Base-by-base conservation (phyloP, 2,329 filamentous ascomycete genomes). In the Colletotrichum orchidophilum region DNA sequence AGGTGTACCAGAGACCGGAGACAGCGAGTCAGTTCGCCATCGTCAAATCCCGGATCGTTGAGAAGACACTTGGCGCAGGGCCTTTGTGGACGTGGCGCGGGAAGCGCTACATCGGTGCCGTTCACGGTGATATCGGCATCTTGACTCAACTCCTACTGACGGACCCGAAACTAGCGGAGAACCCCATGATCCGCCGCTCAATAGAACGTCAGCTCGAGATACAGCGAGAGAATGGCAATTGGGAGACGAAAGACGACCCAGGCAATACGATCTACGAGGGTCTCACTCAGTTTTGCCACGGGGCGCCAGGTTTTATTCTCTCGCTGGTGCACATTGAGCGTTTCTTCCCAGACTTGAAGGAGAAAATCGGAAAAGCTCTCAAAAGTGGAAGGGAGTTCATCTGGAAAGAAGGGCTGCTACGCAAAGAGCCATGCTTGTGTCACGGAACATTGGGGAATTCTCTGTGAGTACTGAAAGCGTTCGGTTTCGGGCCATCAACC, bases 41-140 rank as follows among this genome's bases (percentile, higher is more conserved):
- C 69, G 8, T 33, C 18, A 69, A 69, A 35, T 42, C 26, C 5
- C 53, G 66, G 5, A 69, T 65, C 7, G 26, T 69, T 4, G 26
- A 65, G 26, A 65, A 64, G n/a, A 33, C n/a, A 13, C 66, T 69
- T 24, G 53, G 31, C 1, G 60, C 66, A 84, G n/a, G 80, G 78
- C 5, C 78, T 80, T 49, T 80, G 77, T 94, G 92, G 92, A 86
- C 85, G 73, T 93, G 90, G 88, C 87, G 89, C 70, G 87, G 86
- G 15, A 89, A 88, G 74, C 77, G 81, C 21, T 93, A 92, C 75
- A 83, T 93, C 39, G 92, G 92, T 1, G 90, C 92, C 5, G 89
- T 87, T 0, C 91, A 94, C 76, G 92, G 92, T 6, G 86, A 88
- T 15, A 87, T 93, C 29, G 91, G 92, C 5, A 93, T 93, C 78